These are phyloP conservation scores for Verticillium nubilum DNA, from an alignment of 2,329 filamentous ascomycete species.

Conservation along the genomic window DNA sequence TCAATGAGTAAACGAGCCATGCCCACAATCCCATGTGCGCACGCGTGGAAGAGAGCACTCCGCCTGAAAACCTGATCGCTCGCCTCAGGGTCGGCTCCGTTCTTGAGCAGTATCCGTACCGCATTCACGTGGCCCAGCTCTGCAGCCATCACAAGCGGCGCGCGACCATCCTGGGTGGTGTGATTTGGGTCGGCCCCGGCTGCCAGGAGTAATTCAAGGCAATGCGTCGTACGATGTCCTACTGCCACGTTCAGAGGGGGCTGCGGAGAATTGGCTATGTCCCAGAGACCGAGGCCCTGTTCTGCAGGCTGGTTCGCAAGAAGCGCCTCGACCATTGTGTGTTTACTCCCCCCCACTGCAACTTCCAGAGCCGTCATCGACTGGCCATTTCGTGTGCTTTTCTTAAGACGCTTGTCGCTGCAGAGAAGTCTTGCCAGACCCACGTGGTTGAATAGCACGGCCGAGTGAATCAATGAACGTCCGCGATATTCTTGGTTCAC, in stretches of 20 bases:
- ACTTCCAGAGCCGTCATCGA: background rate
- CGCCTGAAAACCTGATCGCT: background rate
- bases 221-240: background rate
- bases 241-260: background rate
- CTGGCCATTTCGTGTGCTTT: background rate
- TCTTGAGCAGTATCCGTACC: background rate
- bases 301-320: background rate
- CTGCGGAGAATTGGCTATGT: background rate
- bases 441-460: background rate
- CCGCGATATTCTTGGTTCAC: background rate
- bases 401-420: background rate
- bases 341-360: background rate
- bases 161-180: background rate
- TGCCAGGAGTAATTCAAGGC: background rate
- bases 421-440: background rate
- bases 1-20: background rate
- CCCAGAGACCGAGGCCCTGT: conserved; percentile 48
- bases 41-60: background rate
- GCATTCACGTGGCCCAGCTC: background rate
- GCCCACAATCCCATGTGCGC: background rate
- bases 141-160: background rate
- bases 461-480: background rate
- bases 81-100: background rate
- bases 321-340: background rate
- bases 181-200: background rate